A percentile compares a stretch with the other conserved stretches of the same genome.
phyloP scores from a whole-genome alignment of 2,329 filamentous ascomycete species.

The Paraconiothyrium sp. region DNA sequence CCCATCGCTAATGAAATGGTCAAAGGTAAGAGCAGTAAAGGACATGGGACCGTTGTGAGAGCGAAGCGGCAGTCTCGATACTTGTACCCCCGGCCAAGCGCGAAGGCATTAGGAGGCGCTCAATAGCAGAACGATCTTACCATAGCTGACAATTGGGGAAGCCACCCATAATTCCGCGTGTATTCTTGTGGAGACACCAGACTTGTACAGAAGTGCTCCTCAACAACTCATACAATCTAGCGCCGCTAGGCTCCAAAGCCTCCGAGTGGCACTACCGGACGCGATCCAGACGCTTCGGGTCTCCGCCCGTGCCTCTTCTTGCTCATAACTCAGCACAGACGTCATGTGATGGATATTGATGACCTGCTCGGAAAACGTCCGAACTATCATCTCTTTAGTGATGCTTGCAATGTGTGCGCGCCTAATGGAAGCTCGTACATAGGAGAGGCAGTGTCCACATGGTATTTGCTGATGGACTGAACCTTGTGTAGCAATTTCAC shows the following conservation, averaged over 20 bases:
- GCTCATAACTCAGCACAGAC: too few species aligned
- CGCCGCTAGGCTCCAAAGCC: conserved; percentile 12
- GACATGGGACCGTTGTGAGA: not conserved
- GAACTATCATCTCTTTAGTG: not conserved
- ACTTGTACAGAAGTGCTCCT: conserved; percentile 6
- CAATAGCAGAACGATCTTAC: not conserved
- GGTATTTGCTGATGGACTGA: not conserved
- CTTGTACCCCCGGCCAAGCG: not conserved
- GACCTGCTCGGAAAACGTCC: not conserved
- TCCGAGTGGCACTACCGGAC: conserved; percentile 7
- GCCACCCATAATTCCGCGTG: not conserved
- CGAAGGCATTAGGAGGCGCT: not conserved
- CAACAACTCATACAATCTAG: not conserved
- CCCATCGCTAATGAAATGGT: conserved; percentile 3
- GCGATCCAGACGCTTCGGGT: not conserved
- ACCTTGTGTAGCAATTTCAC: not conserved
- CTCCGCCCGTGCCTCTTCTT: not conserved
- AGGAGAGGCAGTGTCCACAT: not conserved
- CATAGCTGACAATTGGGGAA: not conserved
- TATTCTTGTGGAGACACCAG: conserved; percentile 16
- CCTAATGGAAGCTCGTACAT: not conserved
- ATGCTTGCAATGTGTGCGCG: not conserved
- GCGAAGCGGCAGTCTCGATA: not conserved
- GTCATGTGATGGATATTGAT: not conserved
- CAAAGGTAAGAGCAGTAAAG: not conserved